These are phyloP conservation scores for Amanita pallidorosea DNA, from an alignment of 768 basidiomycete species.

Conservation along the genomic window DNA sequence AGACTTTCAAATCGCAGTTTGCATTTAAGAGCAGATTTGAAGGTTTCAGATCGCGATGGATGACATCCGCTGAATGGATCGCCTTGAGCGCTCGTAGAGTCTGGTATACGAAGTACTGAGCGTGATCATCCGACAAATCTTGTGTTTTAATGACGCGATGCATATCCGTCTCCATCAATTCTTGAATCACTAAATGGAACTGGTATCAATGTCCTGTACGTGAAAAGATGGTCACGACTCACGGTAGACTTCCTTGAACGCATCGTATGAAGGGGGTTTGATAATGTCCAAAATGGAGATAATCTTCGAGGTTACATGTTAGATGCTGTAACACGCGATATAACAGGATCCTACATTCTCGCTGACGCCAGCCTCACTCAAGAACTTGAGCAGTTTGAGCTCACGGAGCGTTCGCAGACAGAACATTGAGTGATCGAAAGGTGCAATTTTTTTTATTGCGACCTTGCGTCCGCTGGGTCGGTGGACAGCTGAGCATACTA, in stretches of 20 bases:
- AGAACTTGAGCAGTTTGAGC: conserved; percentile 72
- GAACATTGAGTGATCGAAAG: conserved; percentile 95
- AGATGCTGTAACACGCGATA: conserved; percentile 3
- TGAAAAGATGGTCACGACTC: conserved; percentile 15
- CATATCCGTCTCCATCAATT: conserved; percentile 94
- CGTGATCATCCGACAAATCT: conserved; percentile 91
- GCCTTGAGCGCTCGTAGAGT: conserved; percentile 94
- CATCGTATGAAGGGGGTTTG: conserved; percentile 69
- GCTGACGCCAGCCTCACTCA: conserved; percentile 81
- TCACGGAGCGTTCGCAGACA: conserved; percentile 85
- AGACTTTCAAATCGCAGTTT: conserved; percentile 92
- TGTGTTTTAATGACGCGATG: conserved; percentile 95
- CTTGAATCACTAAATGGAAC: conserved; percentile 59
- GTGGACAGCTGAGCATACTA: conserved; percentile 91
- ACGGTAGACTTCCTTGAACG: conserved; percentile 82
- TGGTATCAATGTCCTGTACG: neutral
- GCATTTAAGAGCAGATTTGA: conserved; percentile 96
- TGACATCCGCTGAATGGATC: conserved; percentile 91
- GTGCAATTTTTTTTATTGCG: conserved; percentile 94
- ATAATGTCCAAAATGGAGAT: conserved; percentile 87
- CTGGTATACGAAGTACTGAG: conserved; percentile 90
- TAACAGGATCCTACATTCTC: conserved; percentile 52
- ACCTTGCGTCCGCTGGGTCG: conserved; percentile 82
- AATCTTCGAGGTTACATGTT: conserved; percentile 36
- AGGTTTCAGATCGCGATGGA: conserved; percentile 94